Base-by-base conservation (phyloP, 2,329 filamentous ascomycete genomes). In the Celoporthe dispersa region DNA sequence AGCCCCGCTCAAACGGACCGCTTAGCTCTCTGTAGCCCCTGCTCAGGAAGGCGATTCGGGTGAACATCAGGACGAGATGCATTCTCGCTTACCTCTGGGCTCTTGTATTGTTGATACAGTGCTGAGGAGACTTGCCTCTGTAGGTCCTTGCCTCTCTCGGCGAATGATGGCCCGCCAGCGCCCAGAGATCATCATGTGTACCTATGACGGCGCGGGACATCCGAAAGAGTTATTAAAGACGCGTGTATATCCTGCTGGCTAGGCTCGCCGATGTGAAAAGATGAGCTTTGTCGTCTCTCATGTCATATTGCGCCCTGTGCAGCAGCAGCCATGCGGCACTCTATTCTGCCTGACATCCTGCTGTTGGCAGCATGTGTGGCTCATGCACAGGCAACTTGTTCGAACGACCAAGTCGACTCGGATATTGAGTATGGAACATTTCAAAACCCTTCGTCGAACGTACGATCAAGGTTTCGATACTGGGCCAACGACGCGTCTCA, bases 361-460 rank as follows among this genome's bases (percentile, higher is more conserved):
- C 25, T 31, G 7, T 53, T 55, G 63, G 44, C 19, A 5, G 28
- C 33, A 8, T 11, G 19, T n/a, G 25, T 33, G 31, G 33, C 6
- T 33, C 25, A 22, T 16, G 39, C 63, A 12, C 48, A 53, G 28
- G 48, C 63, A 53, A 5, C 25, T 19, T 53, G 37, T 25, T 60
- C 51, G 7, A 22, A 67, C 28, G 48, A 67, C 35, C 65, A 60
- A 16, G 57, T 61, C 35, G 25, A 35, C 12, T 33, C 65, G 12
- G 22, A 44, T 28, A 48, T 67, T 60, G 65, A 67, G 25, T 61
- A 59, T n/a, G 65, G 65, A 31, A 67, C 65, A 7, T 67, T 67
- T n/a, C 65, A 61, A 14, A 60, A 67, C 16, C 65, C 65, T n/a
- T 67, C 65, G 4, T 28, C 51, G 3, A 59, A 67, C 19, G 65